Evolutionary conservation across 768 basidiomycete species (phyloP), one percentile per base, ranked within the genome.

Genomic region (Mycena filopes): DNA sequence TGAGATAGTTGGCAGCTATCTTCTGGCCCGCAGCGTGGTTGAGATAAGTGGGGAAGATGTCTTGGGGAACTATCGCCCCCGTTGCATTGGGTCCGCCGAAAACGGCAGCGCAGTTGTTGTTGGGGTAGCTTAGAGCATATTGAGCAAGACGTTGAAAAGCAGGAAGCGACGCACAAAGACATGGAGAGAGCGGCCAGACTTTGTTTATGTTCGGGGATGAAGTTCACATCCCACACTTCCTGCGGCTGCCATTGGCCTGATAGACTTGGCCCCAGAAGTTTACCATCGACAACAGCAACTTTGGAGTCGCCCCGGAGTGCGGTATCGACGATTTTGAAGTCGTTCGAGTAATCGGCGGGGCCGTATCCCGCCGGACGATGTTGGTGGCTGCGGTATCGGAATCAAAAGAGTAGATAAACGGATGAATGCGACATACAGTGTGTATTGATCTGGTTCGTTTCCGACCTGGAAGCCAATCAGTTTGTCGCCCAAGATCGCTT

Each of bases 401-500:
- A n/a, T 20, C 23, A 12, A 13, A 25, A 8, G 11, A 21, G 5
- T 10, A 36, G 36, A 36, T 2, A 5, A 11, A 10, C 11, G 15
- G 15, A 36, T 21, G 31, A 51, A 43, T 21, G 29, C 23, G 0
- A 73, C 74, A 65, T 83, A 83, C 26, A 67, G 59, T 0, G 69
- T 82, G 62, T 86, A 88, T 45, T 86, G 75, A 74, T 87, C 86
- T 12, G 80, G 86, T 75, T 93, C 91, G 75, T 94, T 93, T 1
- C 88, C 92, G 6, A 87, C 84, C 74, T 93, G 90, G 23, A 92
- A 77, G 0, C 90, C 93, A 40, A 91, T 74, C 16, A 95, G 81
- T 65, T 83, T 78, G 63, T 87, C 78, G 0, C 93, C 94, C 0
- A 95, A 80, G 63, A 93, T 88, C n/a, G 75, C 62, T 69, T 93